Conservation (phyloP, 176 grass and related monocot species). For the Triticum monococcum region DNA sequence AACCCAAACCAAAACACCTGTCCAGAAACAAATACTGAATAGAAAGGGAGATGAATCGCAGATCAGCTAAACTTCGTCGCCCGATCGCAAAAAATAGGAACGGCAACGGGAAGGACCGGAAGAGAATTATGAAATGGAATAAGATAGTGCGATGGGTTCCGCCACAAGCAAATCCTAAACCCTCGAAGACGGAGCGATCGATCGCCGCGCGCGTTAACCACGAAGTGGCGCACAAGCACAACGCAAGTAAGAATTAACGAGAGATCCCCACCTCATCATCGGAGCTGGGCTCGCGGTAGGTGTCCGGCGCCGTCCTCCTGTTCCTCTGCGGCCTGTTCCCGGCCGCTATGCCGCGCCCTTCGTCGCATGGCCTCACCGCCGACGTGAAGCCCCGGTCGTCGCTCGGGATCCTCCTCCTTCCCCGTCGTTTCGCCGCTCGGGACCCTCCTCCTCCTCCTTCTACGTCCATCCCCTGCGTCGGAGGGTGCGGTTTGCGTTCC, state of each 20-base stretch:
- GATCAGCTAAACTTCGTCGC: neutral
- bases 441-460: neutral
- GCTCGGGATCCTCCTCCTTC: neutral
- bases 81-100: neutral
- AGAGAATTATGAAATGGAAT: neutral
- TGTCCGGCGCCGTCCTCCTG: neutral
- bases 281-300: neutral
- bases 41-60: too few relatives aligned
- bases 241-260: neutral
- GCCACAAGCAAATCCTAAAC: neutral
- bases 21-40: neutral
- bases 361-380: neutral
- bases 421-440: neutral
- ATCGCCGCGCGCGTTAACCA: neutral
- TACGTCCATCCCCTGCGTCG: too few relatives aligned
- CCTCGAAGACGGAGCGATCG: neutral
- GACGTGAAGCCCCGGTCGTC: neutral
- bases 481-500: too few relatives aligned
- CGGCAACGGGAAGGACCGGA: neutral
- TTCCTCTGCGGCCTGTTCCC: neutral
- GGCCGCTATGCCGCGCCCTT: constrained; percentile 3
- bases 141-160: too few relatives aligned
- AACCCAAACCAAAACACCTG: neutral
- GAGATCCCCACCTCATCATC: constrained; percentile 6
- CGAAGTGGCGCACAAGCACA: neutral